Conservation (phyloP, 2,329 filamentous ascomycete species). For the Aschersonia sp. region DNA sequence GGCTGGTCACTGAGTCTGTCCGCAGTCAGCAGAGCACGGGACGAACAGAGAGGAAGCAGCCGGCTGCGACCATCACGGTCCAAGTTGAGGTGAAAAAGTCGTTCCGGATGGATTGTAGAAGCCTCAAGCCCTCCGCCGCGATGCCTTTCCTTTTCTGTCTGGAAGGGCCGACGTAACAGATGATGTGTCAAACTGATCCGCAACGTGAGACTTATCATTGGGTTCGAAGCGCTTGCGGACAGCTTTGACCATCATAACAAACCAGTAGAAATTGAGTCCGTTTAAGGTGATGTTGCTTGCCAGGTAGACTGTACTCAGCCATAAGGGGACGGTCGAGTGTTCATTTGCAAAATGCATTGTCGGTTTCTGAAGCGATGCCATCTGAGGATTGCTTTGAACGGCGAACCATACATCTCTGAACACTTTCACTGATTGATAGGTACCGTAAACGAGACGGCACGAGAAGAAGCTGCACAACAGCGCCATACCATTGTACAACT, state of each 20-base stretch:
- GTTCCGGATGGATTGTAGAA: background rate
- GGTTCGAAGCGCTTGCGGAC: constrained; percentile 62
- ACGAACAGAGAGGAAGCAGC: too few species aligned
- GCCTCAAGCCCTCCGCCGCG: constrained; percentile 15
- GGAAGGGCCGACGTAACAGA: constrained; percentile 15
- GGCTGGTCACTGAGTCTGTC: too few species aligned
- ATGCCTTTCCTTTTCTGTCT: constrained; percentile 5
- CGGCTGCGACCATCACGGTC: too few species aligned
- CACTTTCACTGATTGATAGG: constrained; percentile 53
- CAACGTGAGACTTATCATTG: constrained; percentile 14
- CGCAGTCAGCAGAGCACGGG: too few species aligned
- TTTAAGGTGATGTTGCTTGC: constrained; percentile 59
- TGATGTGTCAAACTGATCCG: constrained; percentile 14
- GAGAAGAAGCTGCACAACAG: constrained; percentile 63
- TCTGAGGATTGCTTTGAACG: constrained; percentile 22
- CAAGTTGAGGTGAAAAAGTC: background rate
- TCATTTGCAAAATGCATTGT: constrained; percentile 30
- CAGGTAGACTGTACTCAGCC: constrained; percentile 56
- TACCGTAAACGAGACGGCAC: constrained; percentile 65
- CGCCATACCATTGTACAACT: constrained; percentile 63
- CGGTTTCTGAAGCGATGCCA: constrained; percentile 8
- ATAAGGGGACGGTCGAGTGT: constrained; percentile 43
- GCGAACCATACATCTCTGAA: constrained; percentile 55
- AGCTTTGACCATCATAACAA: constrained; percentile 71
- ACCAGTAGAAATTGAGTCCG: constrained; percentile 72